Evolutionary conservation across 2,329 filamentous ascomycete species (phyloP).

Genomic region (Colletotrichum aenigma): DNA sequence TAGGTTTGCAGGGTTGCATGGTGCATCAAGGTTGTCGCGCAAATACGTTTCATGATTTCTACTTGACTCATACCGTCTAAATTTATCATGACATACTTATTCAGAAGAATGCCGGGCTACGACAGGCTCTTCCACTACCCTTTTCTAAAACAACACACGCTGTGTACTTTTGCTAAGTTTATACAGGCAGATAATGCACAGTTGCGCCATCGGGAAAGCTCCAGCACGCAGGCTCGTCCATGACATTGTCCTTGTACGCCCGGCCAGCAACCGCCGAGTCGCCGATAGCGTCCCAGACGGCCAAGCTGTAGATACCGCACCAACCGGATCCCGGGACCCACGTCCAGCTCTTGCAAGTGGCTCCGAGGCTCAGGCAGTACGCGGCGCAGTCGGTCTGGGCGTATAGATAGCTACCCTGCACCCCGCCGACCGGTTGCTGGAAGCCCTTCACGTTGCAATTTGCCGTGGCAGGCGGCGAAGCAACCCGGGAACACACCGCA

Average conservation of each 20-base stretch:
- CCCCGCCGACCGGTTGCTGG: not conserved
- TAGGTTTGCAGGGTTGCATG: not conserved
- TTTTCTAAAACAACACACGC: not conserved
- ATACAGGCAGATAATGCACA: not conserved
- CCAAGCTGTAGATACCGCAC: not conserved
- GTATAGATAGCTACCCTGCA: not conserved
- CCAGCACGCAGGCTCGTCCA: not conserved
- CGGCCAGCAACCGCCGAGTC: not conserved
- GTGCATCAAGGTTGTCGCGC: not conserved
- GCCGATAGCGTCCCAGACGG: not conserved
- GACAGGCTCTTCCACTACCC: not conserved
- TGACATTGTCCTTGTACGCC: not conserved
- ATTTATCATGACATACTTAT: not conserved
- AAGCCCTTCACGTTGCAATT: slow-evolving; percentile 2
- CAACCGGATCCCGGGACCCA: not conserved
- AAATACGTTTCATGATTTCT: not conserved
- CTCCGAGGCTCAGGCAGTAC: not conserved
- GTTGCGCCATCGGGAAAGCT: not conserved
- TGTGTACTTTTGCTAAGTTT: not conserved
- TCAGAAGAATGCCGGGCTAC: not conserved
- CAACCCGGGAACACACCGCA: not conserved
- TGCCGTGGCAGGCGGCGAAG: not conserved
- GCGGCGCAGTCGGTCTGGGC: not conserved
- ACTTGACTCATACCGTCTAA: not conserved
- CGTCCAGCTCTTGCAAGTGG: not conserved